Percentiles rank a stretch among this genome's conserved stretches.
Conservation (phyloP, 176 grass and related monocot genomes). For the Zoysia pacifica region DNA sequence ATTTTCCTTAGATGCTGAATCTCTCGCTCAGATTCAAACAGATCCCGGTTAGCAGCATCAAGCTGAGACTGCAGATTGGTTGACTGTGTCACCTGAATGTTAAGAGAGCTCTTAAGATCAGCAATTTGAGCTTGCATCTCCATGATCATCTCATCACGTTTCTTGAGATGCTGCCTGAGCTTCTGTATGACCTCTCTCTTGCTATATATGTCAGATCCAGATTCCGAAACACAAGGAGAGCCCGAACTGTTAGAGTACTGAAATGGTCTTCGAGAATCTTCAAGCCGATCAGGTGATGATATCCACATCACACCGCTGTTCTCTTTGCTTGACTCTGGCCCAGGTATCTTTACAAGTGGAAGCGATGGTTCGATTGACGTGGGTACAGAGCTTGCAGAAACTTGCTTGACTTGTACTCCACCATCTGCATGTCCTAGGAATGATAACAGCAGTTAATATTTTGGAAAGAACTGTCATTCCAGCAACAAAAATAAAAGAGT, state of each 20-base stretch:
- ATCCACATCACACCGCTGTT: slow-evolving; percentile 72
- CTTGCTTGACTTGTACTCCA: slow-evolving; percentile 51
- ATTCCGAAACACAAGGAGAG: slow-evolving; percentile 85
- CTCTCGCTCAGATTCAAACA: slow-evolving; percentile 78
- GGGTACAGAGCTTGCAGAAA: slow-evolving; percentile 38
- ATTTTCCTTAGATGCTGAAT: slow-evolving; percentile 80
- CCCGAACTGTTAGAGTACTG: slow-evolving; percentile 87
- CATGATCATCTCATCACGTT: slow-evolving; percentile 90
- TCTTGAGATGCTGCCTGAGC: slow-evolving; percentile 86
- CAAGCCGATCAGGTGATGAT: slow-evolving; percentile 76
- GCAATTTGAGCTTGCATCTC: slow-evolving; percentile 90
- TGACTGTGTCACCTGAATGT: slow-evolving; percentile 62
- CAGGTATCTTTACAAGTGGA: slow-evolving; percentile 72
- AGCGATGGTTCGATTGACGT: slow-evolving; percentile 58
- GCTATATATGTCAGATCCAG: slow-evolving; percentile 86
- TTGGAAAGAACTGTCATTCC: neutral
- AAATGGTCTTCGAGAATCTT: slow-evolving; percentile 75
- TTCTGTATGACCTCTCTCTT: slow-evolving; percentile 94
- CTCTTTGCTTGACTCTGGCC: slow-evolving; percentile 55
- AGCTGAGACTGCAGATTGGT: slow-evolving; percentile 73
- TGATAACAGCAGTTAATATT: slow-evolving; percentile 26
- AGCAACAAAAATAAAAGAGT: neutral
- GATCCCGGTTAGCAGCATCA: slow-evolving; percentile 73
- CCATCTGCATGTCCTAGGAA: slow-evolving; percentile 49
- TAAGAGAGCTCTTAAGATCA: slow-evolving; percentile 77